Conservation (phyloP, 2,329 filamentous ascomycete species). For the Fusarium sp. region DNA sequence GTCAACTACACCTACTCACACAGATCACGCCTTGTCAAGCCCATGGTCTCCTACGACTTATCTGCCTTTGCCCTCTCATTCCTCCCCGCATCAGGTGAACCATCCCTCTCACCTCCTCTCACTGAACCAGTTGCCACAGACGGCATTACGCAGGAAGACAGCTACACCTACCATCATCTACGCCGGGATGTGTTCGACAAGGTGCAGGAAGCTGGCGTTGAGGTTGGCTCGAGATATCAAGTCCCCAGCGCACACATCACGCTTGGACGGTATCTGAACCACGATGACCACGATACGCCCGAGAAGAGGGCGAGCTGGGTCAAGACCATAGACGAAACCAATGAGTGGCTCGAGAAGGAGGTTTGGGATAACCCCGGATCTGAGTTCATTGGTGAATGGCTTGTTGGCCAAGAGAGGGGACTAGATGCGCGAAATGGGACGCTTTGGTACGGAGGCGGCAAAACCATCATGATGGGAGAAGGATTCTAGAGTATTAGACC, state of each 20-base stretch:
- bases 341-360: constrained; percentile 74
- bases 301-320: constrained; percentile 72
- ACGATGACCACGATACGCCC: constrained; percentile 68
- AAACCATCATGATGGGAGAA: constrained; percentile 70
- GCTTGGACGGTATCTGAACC: constrained; percentile 79
- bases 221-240: constrained; percentile 80
- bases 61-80: constrained; percentile 89
- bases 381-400: constrained; percentile 74
- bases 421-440: constrained; percentile 78
- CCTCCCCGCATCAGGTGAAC: constrained; percentile 77
- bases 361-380: constrained; percentile 69
- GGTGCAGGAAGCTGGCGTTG: constrained; percentile 68
- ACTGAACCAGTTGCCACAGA: constrained; percentile 49
- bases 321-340: constrained; percentile 76
- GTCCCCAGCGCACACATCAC: constrained; percentile 92
- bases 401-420: constrained; percentile 85
- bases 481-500: constrained; percentile 58
- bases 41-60: constrained; percentile 83
- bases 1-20: constrained; percentile 72
- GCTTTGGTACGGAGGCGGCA: constrained; percentile 88
- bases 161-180: constrained; percentile 90
- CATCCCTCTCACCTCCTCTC: constrained; percentile 50
- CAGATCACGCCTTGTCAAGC: constrained; percentile 80
- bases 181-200: constrained; percentile 78
- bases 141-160: constrained; percentile 61